phyloP scores from a whole-genome alignment of 441 rosid genomes.

The Syzygium syzygioides region DNA sequence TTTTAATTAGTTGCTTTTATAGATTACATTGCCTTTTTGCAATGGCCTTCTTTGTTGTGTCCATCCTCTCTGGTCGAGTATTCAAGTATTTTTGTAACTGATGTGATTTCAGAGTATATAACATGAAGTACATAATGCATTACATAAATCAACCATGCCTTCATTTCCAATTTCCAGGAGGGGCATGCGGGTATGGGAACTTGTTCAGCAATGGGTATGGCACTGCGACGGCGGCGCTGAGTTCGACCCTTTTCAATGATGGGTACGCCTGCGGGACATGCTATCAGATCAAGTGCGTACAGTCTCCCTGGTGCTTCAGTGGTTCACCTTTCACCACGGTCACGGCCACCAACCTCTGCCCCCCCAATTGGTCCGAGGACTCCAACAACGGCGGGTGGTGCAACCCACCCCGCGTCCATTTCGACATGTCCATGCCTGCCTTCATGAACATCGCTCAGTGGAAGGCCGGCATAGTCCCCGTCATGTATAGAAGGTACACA shows the following conservation, averaged over 20 bases:
- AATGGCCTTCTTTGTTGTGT: neutral
- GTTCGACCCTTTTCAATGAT: constrained; percentile 55
- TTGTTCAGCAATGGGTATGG: constrained; percentile 61
- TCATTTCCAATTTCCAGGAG: constrained; percentile 31
- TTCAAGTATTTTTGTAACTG: neutral
- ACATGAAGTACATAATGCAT: neutral
- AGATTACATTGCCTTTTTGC: neutral
- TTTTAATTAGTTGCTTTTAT: neutral
- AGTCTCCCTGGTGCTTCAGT: constrained; percentile 41
- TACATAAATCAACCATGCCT: neutral
- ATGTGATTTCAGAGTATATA: neutral
- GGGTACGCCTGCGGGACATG: constrained; percentile 79
- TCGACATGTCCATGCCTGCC: constrained; percentile 86
- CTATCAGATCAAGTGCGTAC: constrained; percentile 50
- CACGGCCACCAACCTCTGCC: constrained; percentile 80
- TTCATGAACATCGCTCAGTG: constrained; percentile 77
- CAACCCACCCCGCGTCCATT: constrained; percentile 76
- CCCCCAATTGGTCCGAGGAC: constrained; percentile 73
- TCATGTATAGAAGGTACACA: constrained; percentile 58
- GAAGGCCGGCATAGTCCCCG: constrained; percentile 78
- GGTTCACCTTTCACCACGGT: constrained; percentile 35
- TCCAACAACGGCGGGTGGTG: constrained; percentile 87
- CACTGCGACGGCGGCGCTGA: constrained; percentile 55
- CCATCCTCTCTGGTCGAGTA: neutral
- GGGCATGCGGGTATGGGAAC: constrained; percentile 90